Base-by-base conservation (phyloP, 208 protist genomes). In the Wallacemonas rigidus region DNA sequence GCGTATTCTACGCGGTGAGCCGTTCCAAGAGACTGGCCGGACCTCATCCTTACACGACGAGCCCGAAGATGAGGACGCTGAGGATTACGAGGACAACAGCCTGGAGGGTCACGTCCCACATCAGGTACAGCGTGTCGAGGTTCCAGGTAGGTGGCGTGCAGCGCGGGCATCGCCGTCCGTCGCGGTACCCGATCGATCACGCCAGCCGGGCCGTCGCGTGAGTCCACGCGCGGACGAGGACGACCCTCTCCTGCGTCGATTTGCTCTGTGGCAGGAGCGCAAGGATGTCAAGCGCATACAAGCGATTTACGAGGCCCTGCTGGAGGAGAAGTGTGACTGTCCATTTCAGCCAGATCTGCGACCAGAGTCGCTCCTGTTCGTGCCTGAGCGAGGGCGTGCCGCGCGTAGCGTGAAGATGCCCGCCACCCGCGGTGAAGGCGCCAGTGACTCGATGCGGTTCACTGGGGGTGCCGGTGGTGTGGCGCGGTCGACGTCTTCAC, bases 181-280 rank as follows among this genome's bases (percentile, higher is more conserved):
- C 9, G 48, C 14, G 14, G 48, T n/a, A 53, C n/a, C 26, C 26
- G 26, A 26, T 26, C 26, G 26, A 26, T 26, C 26, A 26, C 26
- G 26, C 26, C 26, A 26, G 26, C 26, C 26, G 26, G 26, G 26
- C 26, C 26, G 26, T 26, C 26, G 26, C 26, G 26, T 26, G 26
- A 26, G 26, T 26, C 26, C 26, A 26, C 26, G 26, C 26, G 26
- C 26, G 26, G 26, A 40, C 14, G 11, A 69, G 38, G 60, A 74
- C 12, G 72, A 83, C 48, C 71, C 70, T 2, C 61, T 89, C 17
- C 74, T 84, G 17, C 77, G 71, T 26, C 85, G 88, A 8, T 71
- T 93, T 11, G 58, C 63, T 36, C 62, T 89, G 35, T 93, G 88
- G 88, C 72, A 90, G 60, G 83, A 93, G 56, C 67, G 82, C 17